Conservation (phyloP, 2,329 filamentous ascomycete genomes). For the Cladosporium austrohemisphaericum region DNA sequence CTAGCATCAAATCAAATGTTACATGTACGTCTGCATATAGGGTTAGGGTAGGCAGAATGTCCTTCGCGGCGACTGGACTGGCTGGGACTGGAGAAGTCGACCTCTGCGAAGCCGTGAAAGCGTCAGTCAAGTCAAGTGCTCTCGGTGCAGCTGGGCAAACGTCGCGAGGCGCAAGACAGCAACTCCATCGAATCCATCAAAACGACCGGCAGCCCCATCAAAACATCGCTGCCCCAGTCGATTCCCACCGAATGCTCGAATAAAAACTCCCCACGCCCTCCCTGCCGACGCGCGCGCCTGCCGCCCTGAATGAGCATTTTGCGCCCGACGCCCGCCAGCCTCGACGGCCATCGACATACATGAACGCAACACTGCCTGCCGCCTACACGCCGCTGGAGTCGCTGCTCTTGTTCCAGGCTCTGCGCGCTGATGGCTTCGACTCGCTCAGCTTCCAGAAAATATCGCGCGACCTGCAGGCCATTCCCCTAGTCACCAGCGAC, state of each 20-base stretch:
- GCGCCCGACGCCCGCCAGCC: slow-evolving; percentile 7
- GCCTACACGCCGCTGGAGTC: slow-evolving; percentile 79
- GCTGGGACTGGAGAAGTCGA: too few relatives aligned
- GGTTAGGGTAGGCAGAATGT: slow-evolving; percentile 1
- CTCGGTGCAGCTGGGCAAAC: too few relatives aligned
- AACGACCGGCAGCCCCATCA: neutral
- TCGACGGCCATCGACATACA: slow-evolving; percentile 2
- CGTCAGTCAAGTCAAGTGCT: too few relatives aligned
- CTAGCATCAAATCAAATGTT: neutral
- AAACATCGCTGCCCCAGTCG: neutral
- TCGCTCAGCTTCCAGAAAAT: slow-evolving; percentile 66
- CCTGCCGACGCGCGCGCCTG: neutral
- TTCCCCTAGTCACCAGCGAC: slow-evolving; percentile 67
- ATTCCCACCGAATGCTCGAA: neutral
- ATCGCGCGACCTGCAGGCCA: slow-evolving; percentile 69
- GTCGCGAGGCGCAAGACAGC: too few relatives aligned
- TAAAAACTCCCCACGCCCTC: neutral
- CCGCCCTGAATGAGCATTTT: slow-evolving; percentile 9
- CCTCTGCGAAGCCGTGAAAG: too few relatives aligned
- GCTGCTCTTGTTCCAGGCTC: slow-evolving; percentile 77
- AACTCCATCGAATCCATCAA: slow-evolving; percentile 3
- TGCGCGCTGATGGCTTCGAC: slow-evolving; percentile 64
- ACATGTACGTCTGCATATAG: neutral
- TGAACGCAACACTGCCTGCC: slow-evolving; percentile 13
- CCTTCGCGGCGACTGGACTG: neutral